Percentiles rank a stretch among this genome's conserved stretches.
Conservation (phyloP, 2,329 filamentous ascomycete species). For the Epichloe amarillans region DNA sequence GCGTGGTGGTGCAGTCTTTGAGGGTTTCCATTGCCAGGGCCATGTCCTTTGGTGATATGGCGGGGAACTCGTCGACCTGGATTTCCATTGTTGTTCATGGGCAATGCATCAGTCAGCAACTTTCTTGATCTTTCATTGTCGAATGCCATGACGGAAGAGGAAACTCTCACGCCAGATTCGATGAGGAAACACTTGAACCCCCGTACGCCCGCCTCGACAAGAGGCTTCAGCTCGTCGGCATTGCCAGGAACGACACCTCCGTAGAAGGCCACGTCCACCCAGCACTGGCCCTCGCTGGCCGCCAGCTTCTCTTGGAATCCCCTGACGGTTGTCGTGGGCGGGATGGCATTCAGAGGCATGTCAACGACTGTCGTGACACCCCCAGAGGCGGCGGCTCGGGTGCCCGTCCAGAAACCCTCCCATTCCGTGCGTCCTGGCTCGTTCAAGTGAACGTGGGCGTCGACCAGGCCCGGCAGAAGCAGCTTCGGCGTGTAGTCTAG, state of each 20-base stretch:
- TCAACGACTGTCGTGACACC: slow-evolving; percentile 94
- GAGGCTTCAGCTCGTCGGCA: slow-evolving; percentile 57
- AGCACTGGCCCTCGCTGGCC: slow-evolving; percentile 78
- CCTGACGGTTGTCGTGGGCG: slow-evolving; percentile 79
- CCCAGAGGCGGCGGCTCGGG: slow-evolving; percentile 82
- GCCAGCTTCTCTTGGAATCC: slow-evolving; percentile 75
- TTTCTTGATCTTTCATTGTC: not conserved
- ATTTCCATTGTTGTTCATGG: not conserved
- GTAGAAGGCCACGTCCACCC: slow-evolving; percentile 98
- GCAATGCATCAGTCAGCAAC: not conserved
- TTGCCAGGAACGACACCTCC: slow-evolving; percentile 92
- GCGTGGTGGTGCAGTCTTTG: slow-evolving; percentile 68
- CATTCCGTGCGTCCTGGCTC: slow-evolving; percentile 95
- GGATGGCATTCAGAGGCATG: slow-evolving; percentile 96
- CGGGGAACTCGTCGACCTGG: slow-evolving; percentile 92
- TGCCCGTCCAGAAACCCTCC: slow-evolving; percentile 96
- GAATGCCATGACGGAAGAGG: too few relatives aligned
- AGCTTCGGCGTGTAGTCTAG: slow-evolving; percentile 74
- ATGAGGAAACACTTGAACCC: slow-evolving; percentile 98
- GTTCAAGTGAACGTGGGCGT: slow-evolving; percentile 95
- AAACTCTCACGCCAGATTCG: slow-evolving; percentile 71
- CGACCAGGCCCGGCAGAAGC: slow-evolving; percentile 80
- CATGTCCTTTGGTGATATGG: slow-evolving; percentile 70
- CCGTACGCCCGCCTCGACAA: slow-evolving; percentile 75
- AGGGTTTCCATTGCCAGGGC: slow-evolving; percentile 67